Evolutionary conservation across 495 filamentous ascomycete species (phyloP), one percentile per base, ranked within the genome.

Genomic region (Neurospora sp.): DNA sequence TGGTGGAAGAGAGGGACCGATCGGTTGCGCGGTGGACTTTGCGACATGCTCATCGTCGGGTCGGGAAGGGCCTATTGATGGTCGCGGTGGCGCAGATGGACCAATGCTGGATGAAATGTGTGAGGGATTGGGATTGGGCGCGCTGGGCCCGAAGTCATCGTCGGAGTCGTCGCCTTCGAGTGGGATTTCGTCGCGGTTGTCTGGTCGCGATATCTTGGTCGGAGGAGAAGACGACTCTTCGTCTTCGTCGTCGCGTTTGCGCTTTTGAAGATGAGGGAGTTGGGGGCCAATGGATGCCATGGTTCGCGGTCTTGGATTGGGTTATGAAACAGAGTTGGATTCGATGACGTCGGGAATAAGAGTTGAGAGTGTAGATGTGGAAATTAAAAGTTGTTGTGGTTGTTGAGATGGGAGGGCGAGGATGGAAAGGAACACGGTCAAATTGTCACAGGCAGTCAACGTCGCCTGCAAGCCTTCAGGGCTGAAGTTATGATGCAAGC

Each of bases 251-350:
- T 80, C 82, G 73, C 86, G 85, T 74, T 87, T 87, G 70, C 86
- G 85, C 75, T 87, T 88, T 69, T 81, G 75, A 1, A 87, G 82
- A 53, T 87, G 84, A 4, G 86, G 85, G 22, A 88, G 76, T 73
- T 84, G 79, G 35, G 86, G 86, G 12, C 86, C 86, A 37, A 87
- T 83, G 3, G 85, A 83, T 9, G 83, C 71, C 86, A 87, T 88
- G 41, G 40, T 78, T 70, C 12, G 5, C 7, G 27, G 27, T 16
- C 3, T 31, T 27, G 47, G 14, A 14, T 4, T 59, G 4, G 20
- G 12, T 61, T 61, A 5, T 22, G 3, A 35, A 7, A 12, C 6
- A 8, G 53, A 16, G 22, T 61, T 16, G 9, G 16, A 10, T 6
- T 18, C 2, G 22, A 31, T 31, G 5, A 27, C 5, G 53, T 35